These are phyloP conservation scores for Ballota nigra DNA, from an alignment of 257 asterid genomes.

Conservation along the genomic window DNA sequence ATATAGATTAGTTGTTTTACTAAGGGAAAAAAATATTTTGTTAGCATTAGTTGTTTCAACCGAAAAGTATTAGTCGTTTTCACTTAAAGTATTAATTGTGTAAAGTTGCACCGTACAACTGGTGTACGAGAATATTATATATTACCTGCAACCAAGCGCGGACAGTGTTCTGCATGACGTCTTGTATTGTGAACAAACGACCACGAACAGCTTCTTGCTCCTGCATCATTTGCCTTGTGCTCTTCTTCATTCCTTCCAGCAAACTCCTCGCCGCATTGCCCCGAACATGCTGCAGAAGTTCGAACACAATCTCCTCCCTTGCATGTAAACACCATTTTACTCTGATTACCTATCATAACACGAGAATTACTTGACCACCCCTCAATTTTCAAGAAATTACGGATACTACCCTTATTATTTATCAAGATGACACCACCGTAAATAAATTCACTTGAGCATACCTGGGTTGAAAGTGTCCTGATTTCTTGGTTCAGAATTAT, in stretches of 20 bases:
- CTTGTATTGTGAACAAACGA: slow-evolving; percentile 46
- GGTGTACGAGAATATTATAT: neutral
- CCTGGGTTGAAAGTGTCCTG: slow-evolving; percentile 48
- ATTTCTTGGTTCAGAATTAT: slow-evolving; percentile 49
- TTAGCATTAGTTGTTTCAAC: too few species aligned
- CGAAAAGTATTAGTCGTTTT: neutral
- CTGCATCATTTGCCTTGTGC: slow-evolving; percentile 46
- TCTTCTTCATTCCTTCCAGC: slow-evolving; percentile 33
- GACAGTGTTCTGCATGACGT: slow-evolving; percentile 49
- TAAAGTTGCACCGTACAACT: neutral
- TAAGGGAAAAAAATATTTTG: too few species aligned
- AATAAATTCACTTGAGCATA: slow-evolving; percentile 1
- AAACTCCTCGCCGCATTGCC: slow-evolving; percentile 33
- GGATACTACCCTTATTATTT: neutral
- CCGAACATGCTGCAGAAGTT: slow-evolving; percentile 43
- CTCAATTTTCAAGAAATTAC: neutral
- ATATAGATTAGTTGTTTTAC: too few species aligned
- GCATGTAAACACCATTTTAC: slow-evolving; percentile 54
- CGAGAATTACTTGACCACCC: neutral
- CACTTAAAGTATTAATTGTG: neutral
- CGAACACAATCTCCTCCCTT: slow-evolving; percentile 48
- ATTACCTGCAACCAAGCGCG: slow-evolving; percentile 47
- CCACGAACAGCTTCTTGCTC: slow-evolving; percentile 59
- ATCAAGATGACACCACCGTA: too few species aligned
- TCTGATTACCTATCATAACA: slow-evolving; percentile 34